These are phyloP conservation scores for Rosa lucieae DNA, from an alignment of 306 rosid genomes.

Conservation along the genomic window DNA sequence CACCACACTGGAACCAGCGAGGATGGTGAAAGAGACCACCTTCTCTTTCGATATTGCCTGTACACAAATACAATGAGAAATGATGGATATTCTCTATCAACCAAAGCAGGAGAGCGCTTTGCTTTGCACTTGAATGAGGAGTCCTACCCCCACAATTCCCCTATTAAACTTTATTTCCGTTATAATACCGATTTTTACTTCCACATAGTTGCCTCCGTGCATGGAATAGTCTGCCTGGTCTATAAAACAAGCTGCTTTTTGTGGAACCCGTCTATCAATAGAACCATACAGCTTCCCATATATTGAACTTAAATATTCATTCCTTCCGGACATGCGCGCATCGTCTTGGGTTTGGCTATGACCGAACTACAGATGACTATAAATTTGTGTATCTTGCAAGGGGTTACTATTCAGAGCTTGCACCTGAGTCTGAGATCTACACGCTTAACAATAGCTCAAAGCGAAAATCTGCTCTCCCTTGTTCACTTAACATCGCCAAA, in stretches of 20 bases:
- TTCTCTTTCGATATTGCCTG: not conserved
- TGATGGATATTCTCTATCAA: not conserved
- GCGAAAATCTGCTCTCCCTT: not conserved
- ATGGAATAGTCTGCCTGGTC: not conserved
- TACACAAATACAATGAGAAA: not conserved
- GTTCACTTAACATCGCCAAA: not conserved
- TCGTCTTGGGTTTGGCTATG: not conserved
- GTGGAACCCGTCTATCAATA: not conserved
- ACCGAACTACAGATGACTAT: not conserved
- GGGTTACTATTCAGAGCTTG: not conserved
- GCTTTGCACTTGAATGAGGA: not conserved
- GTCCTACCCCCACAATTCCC: not conserved
- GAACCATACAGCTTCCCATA: not conserved
- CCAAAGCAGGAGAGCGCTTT: not conserved
- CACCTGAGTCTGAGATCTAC: not conserved
- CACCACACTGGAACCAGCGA: not conserved
- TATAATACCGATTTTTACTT: not conserved
- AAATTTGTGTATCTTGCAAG: not conserved
- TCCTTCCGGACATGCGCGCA: not conserved
- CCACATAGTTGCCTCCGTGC: not conserved
- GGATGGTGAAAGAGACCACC: not conserved
- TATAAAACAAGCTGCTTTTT: not conserved
- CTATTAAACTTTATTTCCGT: not conserved
- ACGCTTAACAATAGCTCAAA: not conserved
- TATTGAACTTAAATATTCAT: not conserved